Evolutionary conservation across 108 stramenopile genomes (phyloP).

Genomic region (Fragilaria crotonensis): DNA sequence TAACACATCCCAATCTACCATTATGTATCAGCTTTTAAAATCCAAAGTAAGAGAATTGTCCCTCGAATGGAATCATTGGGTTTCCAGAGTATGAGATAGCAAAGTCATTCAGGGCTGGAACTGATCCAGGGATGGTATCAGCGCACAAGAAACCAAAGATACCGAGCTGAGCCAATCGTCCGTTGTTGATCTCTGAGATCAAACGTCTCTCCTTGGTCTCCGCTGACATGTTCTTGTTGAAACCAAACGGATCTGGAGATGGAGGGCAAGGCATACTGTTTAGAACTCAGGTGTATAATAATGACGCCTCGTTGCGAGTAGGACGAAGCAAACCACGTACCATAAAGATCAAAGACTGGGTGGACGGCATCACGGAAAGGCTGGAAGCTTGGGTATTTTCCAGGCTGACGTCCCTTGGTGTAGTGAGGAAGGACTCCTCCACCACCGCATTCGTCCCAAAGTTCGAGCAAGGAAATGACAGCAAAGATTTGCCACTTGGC

Average conservation of each 20-base stretch:
- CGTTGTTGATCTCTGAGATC: slow-evolving; percentile 57
- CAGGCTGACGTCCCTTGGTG: slow-evolving; percentile 52
- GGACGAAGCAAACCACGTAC: no score
- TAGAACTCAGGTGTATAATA: not conserved
- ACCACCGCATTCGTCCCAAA: slow-evolving; percentile 62
- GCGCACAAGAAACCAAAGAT: slow-evolving; percentile 63
- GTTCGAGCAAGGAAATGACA: slow-evolving; percentile 42
- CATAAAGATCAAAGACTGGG: slow-evolving; percentile 40
- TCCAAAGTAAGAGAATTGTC: slow-evolving; percentile 50
- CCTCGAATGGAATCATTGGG: slow-evolving; percentile 64
- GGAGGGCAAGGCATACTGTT: slow-evolving; percentile 10
- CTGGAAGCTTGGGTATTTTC: slow-evolving; percentile 46
- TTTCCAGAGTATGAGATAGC: slow-evolving; percentile 50
- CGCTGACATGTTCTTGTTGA: slow-evolving; percentile 50
- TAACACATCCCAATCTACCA: no score
- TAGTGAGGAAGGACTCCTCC: slow-evolving; percentile 46
- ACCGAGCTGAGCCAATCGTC: slow-evolving; percentile 48
- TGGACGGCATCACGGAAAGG: slow-evolving; percentile 48
- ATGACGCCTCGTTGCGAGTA: no score
- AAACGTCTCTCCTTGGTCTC: slow-evolving; percentile 46
- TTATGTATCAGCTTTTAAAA: no score
- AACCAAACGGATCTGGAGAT: slow-evolving; percentile 41
- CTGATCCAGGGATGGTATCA: slow-evolving; percentile 44
- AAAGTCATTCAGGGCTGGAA: slow-evolving; percentile 39
- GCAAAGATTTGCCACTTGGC: slow-evolving; percentile 70